Conservation (phyloP, 2,329 filamentous ascomycete species). For the Lachnellula hyalina region DNA sequence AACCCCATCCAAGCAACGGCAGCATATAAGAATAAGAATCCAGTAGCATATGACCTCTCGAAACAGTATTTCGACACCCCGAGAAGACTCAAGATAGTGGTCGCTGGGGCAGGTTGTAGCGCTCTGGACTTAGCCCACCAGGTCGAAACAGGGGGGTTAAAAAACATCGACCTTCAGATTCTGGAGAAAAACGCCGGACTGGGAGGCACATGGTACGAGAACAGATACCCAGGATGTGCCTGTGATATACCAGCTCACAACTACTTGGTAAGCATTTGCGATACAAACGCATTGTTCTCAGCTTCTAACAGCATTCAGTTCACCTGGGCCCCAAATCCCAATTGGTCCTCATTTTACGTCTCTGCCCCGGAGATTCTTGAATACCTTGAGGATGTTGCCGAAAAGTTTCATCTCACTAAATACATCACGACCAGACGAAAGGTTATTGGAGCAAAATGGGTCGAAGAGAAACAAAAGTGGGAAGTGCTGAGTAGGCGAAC, state of each 20-base stretch:
- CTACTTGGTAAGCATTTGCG: not conserved
- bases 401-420: slow-evolving; percentile 7
- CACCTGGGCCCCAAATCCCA: slow-evolving; percentile 9
- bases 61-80: too few species aligned
- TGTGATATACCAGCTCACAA: slow-evolving; percentile 15
- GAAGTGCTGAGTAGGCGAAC: slow-evolving; percentile 6
- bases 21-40: too few species aligned
- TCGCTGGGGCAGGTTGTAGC: too few species aligned
- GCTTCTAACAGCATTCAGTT: not conserved
- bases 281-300: too few species aligned
- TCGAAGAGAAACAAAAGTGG: slow-evolving; percentile 7
- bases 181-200: slow-evolving; percentile 1
- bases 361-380: slow-evolving; percentile 11
- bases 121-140: too few species aligned
- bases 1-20: too few species aligned
- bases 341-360: slow-evolving; percentile 16
- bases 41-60: too few species aligned
- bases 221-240: slow-evolving; percentile 22
- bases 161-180: too few species aligned
- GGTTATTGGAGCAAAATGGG: slow-evolving; percentile 6
- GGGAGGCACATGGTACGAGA: slow-evolving; percentile 4
- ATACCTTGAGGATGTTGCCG: slow-evolving; percentile 11
- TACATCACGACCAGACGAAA: slow-evolving; percentile 5
- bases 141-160: too few species aligned
- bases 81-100: too few species aligned